phyloP scores from a whole-genome alignment of 139 green algal species.

The Limnomonas spitsbergensis region DNA sequence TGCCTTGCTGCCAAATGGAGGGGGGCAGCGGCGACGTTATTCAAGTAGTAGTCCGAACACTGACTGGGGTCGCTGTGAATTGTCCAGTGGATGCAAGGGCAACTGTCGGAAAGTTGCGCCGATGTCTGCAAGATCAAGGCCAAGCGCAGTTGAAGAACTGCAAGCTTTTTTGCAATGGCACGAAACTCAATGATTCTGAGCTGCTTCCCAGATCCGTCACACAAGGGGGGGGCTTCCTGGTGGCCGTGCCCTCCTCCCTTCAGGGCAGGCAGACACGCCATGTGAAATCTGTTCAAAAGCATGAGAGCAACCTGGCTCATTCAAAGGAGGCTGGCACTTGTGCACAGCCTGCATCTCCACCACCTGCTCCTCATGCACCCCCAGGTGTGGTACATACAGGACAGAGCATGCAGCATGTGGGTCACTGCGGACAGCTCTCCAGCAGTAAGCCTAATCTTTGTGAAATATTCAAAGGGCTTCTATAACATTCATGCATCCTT shows the following conservation, averaged over 20 bases:
- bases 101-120: no score
- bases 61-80: no score
- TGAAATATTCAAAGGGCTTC: not conserved
- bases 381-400: no score
- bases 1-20: no score
- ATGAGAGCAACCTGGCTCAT: not conserved
- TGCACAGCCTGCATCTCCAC: not conserved
- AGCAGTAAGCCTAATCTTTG: not conserved
- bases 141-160: no score
- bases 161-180: constrained; percentile 6
- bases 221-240: not conserved
- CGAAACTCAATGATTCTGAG: not conserved
- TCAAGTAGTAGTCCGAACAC: no score
- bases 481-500: not conserved
- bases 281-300: not conserved
- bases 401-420: no score
- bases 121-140: no score
- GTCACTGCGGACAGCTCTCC: no score
- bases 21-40: no score
- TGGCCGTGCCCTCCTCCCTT: not conserved
- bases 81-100: no score
- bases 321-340: not conserved
- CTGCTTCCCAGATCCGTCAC: not conserved
- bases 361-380: no score
- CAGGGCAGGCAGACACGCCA: not conserved